A percentile compares a stretch with the other conserved stretches of the same genome.
Conservation (phyloP, 768 basidiomycete genomes). For the Inosperma sp. region DNA sequence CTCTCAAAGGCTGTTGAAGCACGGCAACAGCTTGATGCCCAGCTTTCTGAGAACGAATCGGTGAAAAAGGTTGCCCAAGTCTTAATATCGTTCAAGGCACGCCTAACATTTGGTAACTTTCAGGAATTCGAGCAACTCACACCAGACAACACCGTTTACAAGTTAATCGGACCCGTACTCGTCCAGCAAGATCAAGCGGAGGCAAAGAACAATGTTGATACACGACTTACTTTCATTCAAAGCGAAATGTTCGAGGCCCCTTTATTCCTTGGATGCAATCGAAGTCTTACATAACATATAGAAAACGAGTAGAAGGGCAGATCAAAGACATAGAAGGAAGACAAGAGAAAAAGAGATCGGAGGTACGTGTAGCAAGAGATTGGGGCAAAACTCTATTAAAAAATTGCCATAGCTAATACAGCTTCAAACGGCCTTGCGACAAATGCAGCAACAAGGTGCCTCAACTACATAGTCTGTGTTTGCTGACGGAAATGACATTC, state of each 20-base stretch:
- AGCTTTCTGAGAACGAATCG: constrained; percentile 85
- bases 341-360: constrained; percentile 75
- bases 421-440: constrained; percentile 56
- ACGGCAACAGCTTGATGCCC: constrained; percentile 83
- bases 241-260: constrained; percentile 74
- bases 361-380: constrained; percentile 46
- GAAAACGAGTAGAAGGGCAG: constrained; percentile 74
- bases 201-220: constrained; percentile 84
- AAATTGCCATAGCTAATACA: constrained; percentile 51
- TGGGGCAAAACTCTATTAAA: constrained; percentile 2
- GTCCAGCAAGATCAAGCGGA: constrained; percentile 86
- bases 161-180: constrained; percentile 86
- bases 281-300: constrained; percentile 10
- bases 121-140: constrained; percentile 82
- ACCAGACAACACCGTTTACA: constrained; percentile 77
- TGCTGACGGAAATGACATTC: too few relatives aligned
- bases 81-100: not conserved
- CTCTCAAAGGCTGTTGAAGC: constrained; percentile 70
- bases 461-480: constrained; percentile 9
- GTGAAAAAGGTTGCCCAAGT: constrained; percentile 68
- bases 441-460: constrained; percentile 29
- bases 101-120: constrained; percentile 3
- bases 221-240: constrained; percentile 82
- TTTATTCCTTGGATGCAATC: not conserved
- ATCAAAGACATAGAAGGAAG: constrained; percentile 74